Base-by-base conservation (phyloP, 1,284 basidiomycete species). In the Paramarasmius palmivorus region DNA sequence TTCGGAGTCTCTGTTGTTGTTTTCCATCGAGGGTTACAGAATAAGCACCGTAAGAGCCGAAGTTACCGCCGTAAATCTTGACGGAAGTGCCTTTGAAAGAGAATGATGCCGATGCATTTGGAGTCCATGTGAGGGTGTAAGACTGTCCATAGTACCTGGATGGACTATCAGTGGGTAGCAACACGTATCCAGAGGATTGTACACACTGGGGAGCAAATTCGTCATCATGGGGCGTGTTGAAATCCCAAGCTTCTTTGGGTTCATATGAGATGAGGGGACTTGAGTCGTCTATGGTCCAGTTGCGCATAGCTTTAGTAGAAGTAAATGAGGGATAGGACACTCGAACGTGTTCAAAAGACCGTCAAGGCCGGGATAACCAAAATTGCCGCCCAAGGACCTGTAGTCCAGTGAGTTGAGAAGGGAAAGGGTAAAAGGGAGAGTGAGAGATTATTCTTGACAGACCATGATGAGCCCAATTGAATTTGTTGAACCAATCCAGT, bases 51-150 rank as follows among this genome's bases (percentile, higher is more conserved):
- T 46, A 46, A 8, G 6, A n/a, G 8, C 12, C 3, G n/a, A 3
- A 9, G n/a, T 4, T 46, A 14, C 44, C 44, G 7, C 44, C 44
- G 26, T 23, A 15, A 15, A 46, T 15, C 2, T 22, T 32, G 10
- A 46, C 47, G 14, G 46, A 53, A 35, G 29, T 56, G 26, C 34
- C 41, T 22, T 72, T 94, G 57, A 79, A 83, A 62, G 80, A 84
- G 62, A 87, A 92, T 64, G 91, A 93, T 68, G 89, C 93, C 54
- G 86, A 94, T 8, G 92, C 92, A 32, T 46, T 46, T 32, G 14
- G 44, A 10, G 23, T 4, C 12, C 29, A 46, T 17, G 44, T 46
- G 6, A 46, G 25, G 12, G 26, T 46, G 15, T 17, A n/a, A 4
- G 44, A 29, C 19, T 46, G 12, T 17, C n/a, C 25, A 32, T 32